Conservation (phyloP, 1,139 yeast species). For the Saccharomycopsis hybrid region DNA sequence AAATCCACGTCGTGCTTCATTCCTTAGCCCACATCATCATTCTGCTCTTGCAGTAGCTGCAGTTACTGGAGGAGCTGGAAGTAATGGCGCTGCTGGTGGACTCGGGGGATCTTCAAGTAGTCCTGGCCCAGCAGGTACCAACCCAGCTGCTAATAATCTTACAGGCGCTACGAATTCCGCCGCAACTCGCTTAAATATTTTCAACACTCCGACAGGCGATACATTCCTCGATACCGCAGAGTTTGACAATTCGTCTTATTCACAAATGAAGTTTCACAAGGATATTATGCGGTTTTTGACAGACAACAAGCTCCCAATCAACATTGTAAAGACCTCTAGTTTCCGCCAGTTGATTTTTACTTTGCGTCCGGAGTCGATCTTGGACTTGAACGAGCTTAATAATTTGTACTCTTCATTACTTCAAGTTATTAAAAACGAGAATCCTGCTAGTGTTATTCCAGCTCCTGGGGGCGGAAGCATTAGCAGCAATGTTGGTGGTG, state of each 20-base stretch:
- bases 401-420: slow-evolving; percentile 40
- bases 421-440: slow-evolving; percentile 36
- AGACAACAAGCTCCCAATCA: slow-evolving; percentile 46
- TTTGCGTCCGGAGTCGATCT: slow-evolving; percentile 41
- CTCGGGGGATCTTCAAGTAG: too few species aligned
- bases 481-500: too few species aligned
- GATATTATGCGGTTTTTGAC: slow-evolving; percentile 45
- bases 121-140: too few species aligned
- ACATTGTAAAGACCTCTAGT: slow-evolving; percentile 42
- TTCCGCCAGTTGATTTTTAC: slow-evolving; percentile 49
- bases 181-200: background rate
- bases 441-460: too few species aligned
- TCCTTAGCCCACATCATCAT: too few species aligned
- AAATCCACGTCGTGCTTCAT: slow-evolving; percentile 23
- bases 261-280: slow-evolving; percentile 43
- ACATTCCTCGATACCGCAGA: slow-evolving; percentile 30
- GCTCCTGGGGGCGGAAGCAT: too few species aligned
- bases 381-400: slow-evolving; percentile 43
- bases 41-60: slow-evolving; percentile 12
- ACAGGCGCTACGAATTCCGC: background rate
- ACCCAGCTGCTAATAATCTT: background rate
- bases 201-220: slow-evolving; percentile 11
- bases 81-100: too few species aligned
- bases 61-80: background rate
- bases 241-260: slow-evolving; percentile 40